Evolutionary conservation across 768 basidiomycete genomes (phyloP), one percentile per base, ranked within the genome.

Genomic region (Mycena albidolilacea): DNA sequence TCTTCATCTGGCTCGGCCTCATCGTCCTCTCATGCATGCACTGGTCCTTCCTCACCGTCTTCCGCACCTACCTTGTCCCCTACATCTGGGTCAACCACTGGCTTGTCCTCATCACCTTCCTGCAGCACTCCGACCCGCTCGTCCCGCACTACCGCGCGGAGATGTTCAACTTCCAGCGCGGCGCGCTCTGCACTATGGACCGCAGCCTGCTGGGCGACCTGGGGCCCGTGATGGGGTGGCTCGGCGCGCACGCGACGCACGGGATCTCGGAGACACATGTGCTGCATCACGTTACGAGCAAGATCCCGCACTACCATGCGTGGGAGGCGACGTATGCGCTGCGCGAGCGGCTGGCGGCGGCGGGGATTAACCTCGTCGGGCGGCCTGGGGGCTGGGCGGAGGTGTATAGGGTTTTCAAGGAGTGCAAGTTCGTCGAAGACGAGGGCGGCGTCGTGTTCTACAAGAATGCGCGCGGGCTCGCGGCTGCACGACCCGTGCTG

Each of bases 11-110:
- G 92, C 78, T 95, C 64, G 87, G 80, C 67, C 89, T 82, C 15
- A 72, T 98, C 67, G 82, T 75, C 38, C 82, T 81, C 61, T 90
- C 90, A 77, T 87, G 90, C 75, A 84, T 88, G 80, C 81, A 86
- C 64, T 90, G 86, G 66, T 92, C 95, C 43, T 93, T 96, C 84
- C 80, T 82, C 58, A 89, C 89, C 67, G 92, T 97, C 66, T 90
- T 95, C 84, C 88, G 90, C 76, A 83, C 93, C 74, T 99, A 98
- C 83, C 81, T 95, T 48, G 64, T 71, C 14, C 70, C 70, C n/a
- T 71, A 71, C 64, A 30, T 96, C 76, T 95, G 94, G 93, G 67
- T 70, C 4, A 74, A 71, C 57, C 41, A 17, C 71, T 66, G 54
- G 65, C 84, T 89, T 67, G 87, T 88, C 57, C 70, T 85, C 66